These are phyloP conservation scores for Hyphodiscus sp. DNA, from an alignment of 2,329 filamentous ascomycete species.

Conservation along the genomic window DNA sequence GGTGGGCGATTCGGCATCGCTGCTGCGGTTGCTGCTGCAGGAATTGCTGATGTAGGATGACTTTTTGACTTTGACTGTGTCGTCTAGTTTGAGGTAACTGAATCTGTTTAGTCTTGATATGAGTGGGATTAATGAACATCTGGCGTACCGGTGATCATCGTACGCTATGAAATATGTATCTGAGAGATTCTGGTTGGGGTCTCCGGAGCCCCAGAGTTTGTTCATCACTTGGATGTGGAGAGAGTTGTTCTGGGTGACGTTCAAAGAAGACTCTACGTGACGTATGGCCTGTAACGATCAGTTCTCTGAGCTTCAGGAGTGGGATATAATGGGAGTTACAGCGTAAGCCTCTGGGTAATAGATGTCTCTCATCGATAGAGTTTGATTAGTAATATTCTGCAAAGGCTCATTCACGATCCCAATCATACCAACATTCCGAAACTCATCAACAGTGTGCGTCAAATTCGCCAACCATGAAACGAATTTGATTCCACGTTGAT, in stretches of 20 bases:
- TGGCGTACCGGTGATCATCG: constrained; percentile 46
- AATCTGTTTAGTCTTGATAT: too few relatives aligned
- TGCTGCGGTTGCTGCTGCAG: constrained; percentile 30
- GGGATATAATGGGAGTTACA: constrained; percentile 36
- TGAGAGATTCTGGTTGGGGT: constrained; percentile 40
- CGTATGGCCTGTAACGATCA: constrained; percentile 35
- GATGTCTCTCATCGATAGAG: too few relatives aligned
- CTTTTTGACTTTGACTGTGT: constrained; percentile 35
- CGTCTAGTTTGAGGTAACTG: constrained; percentile 40
- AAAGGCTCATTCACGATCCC: constrained; percentile 50
- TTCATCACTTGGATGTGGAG: constrained; percentile 49
- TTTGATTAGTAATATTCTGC: constrained; percentile 27
- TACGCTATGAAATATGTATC: constrained; percentile 39
- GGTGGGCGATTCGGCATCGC: constrained; percentile 31
- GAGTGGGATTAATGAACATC: too few relatives aligned
- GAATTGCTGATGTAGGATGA: constrained; percentile 42
- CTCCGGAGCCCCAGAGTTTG: constrained; percentile 45
- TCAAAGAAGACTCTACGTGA: constrained; percentile 26
- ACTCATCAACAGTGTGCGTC: constrained; percentile 38
- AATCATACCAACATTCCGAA: constrained; percentile 49
- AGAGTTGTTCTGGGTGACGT: constrained; percentile 23
- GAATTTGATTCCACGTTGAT: constrained; percentile 46
- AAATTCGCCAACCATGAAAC: constrained; percentile 45
- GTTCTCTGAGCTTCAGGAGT: too few relatives aligned
- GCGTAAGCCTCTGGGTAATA: constrained; percentile 32